phyloP scores from a whole-genome alignment of 345 rosid genomes.

The Citropsis articulata region DNA sequence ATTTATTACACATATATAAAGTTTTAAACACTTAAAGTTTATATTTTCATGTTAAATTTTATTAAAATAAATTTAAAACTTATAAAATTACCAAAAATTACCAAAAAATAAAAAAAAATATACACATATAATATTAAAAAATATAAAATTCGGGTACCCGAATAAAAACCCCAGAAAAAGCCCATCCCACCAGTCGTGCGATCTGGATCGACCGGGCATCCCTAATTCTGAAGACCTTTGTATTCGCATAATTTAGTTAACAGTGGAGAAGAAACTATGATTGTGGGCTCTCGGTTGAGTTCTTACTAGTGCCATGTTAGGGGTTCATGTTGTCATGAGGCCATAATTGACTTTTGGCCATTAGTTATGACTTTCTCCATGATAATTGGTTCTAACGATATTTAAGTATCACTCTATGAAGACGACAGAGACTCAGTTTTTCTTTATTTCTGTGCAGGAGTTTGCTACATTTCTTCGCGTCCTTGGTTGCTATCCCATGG shows the following conservation, averaged over 20 bases:
- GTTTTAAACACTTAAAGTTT: too few species aligned
- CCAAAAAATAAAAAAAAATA: too few species aligned
- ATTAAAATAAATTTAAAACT: too few species aligned
- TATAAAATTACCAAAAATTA: too few species aligned
- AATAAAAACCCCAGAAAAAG: too few species aligned
- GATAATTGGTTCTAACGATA: neutral
- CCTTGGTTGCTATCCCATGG: slow-evolving; percentile 64
- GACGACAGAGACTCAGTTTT: neutral
- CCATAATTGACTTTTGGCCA: neutral
- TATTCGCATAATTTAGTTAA: neutral
- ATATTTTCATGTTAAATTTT: too few species aligned
- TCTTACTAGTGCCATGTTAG: neutral
- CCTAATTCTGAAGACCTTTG: neutral
- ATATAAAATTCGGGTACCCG: too few species aligned
- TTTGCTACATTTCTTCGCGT: slow-evolving; percentile 63
- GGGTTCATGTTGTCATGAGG: neutral
- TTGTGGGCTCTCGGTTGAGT: neutral
- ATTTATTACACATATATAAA: too few species aligned
- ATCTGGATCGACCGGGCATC: too few species aligned
- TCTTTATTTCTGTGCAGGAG: slow-evolving; percentile 36
- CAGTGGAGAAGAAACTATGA: neutral
- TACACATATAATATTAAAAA: too few species aligned
- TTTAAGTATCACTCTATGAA: neutral
- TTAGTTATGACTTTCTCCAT: neutral
- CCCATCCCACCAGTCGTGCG: too few species aligned